These are phyloP conservation scores for Podospora conica DNA, from an alignment of 495 filamentous ascomycete genomes.

Conservation along the genomic window DNA sequence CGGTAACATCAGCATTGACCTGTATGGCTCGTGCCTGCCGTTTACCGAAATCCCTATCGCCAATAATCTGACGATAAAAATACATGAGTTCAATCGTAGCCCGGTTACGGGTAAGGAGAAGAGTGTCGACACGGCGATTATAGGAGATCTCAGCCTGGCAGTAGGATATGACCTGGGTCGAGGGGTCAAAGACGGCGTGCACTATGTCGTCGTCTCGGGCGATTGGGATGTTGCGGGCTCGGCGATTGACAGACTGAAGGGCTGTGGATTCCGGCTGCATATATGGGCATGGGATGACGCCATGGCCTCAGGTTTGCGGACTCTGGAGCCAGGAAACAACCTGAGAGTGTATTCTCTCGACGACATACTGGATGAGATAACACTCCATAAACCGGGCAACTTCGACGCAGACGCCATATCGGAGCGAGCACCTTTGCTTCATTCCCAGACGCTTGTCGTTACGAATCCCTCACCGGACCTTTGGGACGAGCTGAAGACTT, in stretches of 20 bases:
- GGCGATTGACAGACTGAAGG: background rate
- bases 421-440: too few relatives aligned
- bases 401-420: too few relatives aligned
- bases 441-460: slow-evolving; percentile 6
- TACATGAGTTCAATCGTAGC: slow-evolving; percentile 2
- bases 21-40: slow-evolving; percentile 9
- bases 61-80: background rate
- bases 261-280: slow-evolving; percentile 2
- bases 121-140: slow-evolving; percentile 10
- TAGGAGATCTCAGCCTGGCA: background rate
- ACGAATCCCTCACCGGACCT: background rate
- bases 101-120: slow-evolving; percentile 4
- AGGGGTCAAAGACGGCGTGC: background rate
- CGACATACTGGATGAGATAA: slow-evolving; percentile 4
- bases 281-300: slow-evolving; percentile 9
- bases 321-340: background rate
- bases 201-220: slow-evolving; percentile 13
- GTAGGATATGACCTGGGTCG: background rate
- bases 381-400: background rate
- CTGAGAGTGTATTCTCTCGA: background rate
- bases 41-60: background rate
- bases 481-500: background rate
- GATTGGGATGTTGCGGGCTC: slow-evolving; percentile 6
- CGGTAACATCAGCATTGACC: background rate
- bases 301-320: background rate